Evolutionary conservation across 441 rosid genomes (phyloP).

Genomic region (Pelargonium australe): DNA sequence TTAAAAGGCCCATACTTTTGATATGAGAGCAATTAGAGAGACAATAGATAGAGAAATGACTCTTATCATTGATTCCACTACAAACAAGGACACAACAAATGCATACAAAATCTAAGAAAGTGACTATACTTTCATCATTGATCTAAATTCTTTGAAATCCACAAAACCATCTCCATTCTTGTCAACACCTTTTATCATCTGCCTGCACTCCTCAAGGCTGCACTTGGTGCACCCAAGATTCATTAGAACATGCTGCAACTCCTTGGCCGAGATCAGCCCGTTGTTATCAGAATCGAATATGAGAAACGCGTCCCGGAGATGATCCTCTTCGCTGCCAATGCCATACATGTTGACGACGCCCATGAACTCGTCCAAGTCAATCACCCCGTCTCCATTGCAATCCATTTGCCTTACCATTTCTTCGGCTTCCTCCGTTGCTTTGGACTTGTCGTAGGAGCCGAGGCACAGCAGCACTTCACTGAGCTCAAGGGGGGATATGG

Average conservation of each 20-base stretch:
- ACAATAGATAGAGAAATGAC: too few relatives aligned
- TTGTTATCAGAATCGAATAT: constrained; percentile 36
- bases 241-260: constrained; percentile 35
- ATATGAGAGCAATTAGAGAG: too few relatives aligned
- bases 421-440: constrained; percentile 32
- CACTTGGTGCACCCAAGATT: constrained; percentile 26
- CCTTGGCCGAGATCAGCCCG: constrained; percentile 45
- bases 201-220: constrained; percentile 33
- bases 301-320: constrained; percentile 39
- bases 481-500: constrained; percentile 41
- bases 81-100: too few relatives aligned
- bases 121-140: constrained; percentile 30
- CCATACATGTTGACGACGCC: constrained; percentile 16
- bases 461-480: constrained; percentile 29
- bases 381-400: constrained; percentile 36
- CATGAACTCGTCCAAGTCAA: constrained; percentile 41
- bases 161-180: constrained; percentile 48
- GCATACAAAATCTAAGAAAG: too few relatives aligned
- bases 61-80: too few relatives aligned
- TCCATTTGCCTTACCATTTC: constrained; percentile 37
- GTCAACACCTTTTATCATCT: constrained; percentile 44
- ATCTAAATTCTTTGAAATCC: constrained; percentile 40
- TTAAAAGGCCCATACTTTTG: too few relatives aligned
- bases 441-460: constrained; percentile 29
- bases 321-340: constrained; percentile 16